Evolutionary conservation across 768 basidiomycete genomes (phyloP), one percentile per base, ranked within the genome.

Genomic region (Thelephora ganbajun): DNA sequence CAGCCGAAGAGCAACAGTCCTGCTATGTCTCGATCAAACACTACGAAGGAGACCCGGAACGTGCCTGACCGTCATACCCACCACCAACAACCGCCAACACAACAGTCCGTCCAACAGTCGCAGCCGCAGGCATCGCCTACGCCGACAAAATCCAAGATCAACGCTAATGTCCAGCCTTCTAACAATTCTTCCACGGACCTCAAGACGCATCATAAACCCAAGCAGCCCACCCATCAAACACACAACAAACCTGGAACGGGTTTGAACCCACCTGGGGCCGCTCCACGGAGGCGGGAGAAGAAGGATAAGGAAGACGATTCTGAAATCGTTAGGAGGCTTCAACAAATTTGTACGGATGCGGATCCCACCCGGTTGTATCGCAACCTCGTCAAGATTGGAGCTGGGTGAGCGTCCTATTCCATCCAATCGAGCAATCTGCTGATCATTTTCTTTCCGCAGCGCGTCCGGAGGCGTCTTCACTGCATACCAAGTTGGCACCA

Each of bases 391-490:
- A 98, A 97, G 76, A 96, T 98, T 59, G 96, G 94, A 35, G 94
- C 98, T 64, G 96, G 94, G 91, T 94, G 56, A 59, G 84, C 67
- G 53, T 48, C 6, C 22, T 22, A 19, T 45, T 51, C 49, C 48
- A 45, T 46, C 39, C 34, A 30, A 42, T 26, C n/a, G 46, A 35
- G 36, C 12, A 11, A 13, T 2, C 43, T 18, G 44, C 22, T 48
- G 35, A 23, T 50, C 48, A 22, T 48, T 51, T 50, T 23, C 48
- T 37, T 5, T 2, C 35, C 6, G n/a, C 61, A 93, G 91, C 50
- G 94, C 96, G 13, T 94, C 89, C 16, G 94, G 96, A 35, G 94
- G 94, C 54, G 96, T 98, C 2, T 99, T 96, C 66, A 97, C 93
- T 11, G 94, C 94, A 13, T 96, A 96, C 61, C 93, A 98, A 69